Base-by-base conservation (phyloP, 805 yeast species). In the Wickerhamiella slavikovae region DNA sequence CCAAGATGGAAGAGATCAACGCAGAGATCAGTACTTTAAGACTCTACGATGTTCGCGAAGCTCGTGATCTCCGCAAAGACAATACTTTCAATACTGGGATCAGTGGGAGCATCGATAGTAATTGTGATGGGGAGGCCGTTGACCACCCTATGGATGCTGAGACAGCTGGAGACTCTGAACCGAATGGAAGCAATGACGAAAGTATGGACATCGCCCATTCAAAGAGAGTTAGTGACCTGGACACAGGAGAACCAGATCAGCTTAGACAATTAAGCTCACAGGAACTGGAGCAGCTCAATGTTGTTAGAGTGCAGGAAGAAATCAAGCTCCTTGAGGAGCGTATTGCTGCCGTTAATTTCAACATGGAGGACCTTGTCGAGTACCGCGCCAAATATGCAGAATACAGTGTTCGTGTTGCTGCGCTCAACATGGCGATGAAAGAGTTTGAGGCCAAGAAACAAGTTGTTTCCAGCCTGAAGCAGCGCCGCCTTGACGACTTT, bases 401-500 rank as follows among this genome's bases (percentile, higher is more conserved):
- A 40, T 80, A 61, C 43, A 62, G 59, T 19, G 53, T 60, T 3
- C 62, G 94, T 33, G 66, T 71, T 41, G 40, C 47, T 0, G 89
- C 75, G 34, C 55, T 85, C 40, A 75, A 76, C 39, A 57, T 55
- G 14, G 71, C 94, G 0, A 73, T 80, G 3, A 52, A 52, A 13
- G 49, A 58, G 33, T 64, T 93, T 43, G 92, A 85, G 39, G 57
- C 55, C 12, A 57, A 69, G 35, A 69, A 75, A 38, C 58, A 54
- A 26, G 52, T 57, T 28, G 63, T 72, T 30, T 92, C 78, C 43
- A 73, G 67, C 11, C 57, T 80, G 40, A 74, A 74, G 47, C 66
- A 73, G 32, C 68, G 62, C 35, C 59, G 96, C 30, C 59, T 76
- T 31, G 82, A 72, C 37, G 95, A 89, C 49, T 89, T 89, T 45